Conservation (phyloP, 805 yeast genomes). For the Wickerhamomyces ciferrii region DNA sequence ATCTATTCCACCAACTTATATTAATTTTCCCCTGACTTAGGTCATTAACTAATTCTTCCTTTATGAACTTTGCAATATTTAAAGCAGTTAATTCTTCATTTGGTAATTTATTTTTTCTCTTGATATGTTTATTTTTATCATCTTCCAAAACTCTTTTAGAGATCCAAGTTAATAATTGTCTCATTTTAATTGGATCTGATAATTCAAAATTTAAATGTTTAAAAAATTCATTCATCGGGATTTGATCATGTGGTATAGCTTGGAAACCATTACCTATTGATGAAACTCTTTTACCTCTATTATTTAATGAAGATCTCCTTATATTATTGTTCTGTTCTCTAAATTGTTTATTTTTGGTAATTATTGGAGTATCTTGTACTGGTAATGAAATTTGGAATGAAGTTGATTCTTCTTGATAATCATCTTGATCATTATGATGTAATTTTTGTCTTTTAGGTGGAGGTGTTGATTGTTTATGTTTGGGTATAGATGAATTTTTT, state of each 20-base stretch:
- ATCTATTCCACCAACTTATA: constrained; percentile 63
- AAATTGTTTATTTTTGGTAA: constrained; percentile 28
- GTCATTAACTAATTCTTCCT: constrained; percentile 57
- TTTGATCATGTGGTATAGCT: constrained; percentile 62
- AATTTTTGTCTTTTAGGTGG: not conserved
- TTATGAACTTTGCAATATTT: constrained; percentile 56
- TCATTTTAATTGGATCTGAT: constrained; percentile 72
- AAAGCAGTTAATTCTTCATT: constrained; percentile 37
- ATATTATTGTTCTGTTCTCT: constrained; percentile 21
- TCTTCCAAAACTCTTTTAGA: constrained; percentile 38
- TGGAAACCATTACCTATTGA: constrained; percentile 70
- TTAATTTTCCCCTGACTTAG: constrained; percentile 52
- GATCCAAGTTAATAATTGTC: constrained; percentile 68
- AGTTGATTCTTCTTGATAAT: constrained; percentile 19
- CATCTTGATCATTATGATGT: not conserved
- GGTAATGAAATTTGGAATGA: constrained; percentile 26
- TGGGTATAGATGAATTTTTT: not conserved
- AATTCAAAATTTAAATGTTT: constrained; percentile 55
- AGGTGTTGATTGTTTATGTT: not conserved
- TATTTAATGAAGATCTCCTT: constrained; percentile 46
- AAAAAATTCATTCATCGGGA: constrained; percentile 48
- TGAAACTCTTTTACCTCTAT: constrained; percentile 68
- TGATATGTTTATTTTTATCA: constrained; percentile 21
- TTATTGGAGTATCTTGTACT: constrained; percentile 32
- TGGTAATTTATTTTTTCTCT: constrained; percentile 19